Evolutionary conservation across 768 basidiomycete genomes (phyloP), one percentile per base, ranked within the genome.

Genomic region (Favolaschia claudopus): DNA sequence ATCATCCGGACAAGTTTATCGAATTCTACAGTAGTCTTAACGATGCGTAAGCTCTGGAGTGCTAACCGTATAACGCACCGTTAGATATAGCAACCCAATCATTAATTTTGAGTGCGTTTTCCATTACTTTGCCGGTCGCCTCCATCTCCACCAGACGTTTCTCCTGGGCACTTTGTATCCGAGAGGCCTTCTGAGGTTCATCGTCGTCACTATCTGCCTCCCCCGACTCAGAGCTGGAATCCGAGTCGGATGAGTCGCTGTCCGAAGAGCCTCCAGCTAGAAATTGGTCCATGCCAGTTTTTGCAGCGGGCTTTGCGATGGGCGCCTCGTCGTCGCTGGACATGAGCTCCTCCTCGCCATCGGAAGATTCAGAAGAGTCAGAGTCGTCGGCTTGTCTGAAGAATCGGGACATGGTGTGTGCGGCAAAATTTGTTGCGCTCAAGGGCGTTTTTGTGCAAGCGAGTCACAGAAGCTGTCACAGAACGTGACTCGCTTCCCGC

Each of bases 131-230:
- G 53, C 93, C 93, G 4, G 90, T 91, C 1, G 87, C 87, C 74
- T 98, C 96, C 87, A 99, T 96, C 82, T 99, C 97, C 44, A 91
- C 94, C 70, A 95, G 74, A 50, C 96, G 83, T 74, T 93, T 96
- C 74, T 96, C 93, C 67, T 91, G 91, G 36, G 96, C 96, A 70
- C 92, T 94, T 73, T 93, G 86, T 64, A 92, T 89, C 58, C 85
- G 83, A 43, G 91, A 84, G 32, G 88, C 85, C 17, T 85, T 84
- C 67, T 82, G 86, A 33, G 86, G 87, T 47, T 89, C 91, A 20
- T 90, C 92, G 40, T 92, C 90, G 14, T 75, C 85, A 63, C 74
- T 85, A 51, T 79, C 85, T 14, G 78, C 80, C 19, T 79, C 82
- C 66, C 79, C 59, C 31, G 58, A 60, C 20, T 55, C 80, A 44